Conservation (phyloP, 352 stramenopile genomes). For the Phytophthora chlamydospora region DNA sequence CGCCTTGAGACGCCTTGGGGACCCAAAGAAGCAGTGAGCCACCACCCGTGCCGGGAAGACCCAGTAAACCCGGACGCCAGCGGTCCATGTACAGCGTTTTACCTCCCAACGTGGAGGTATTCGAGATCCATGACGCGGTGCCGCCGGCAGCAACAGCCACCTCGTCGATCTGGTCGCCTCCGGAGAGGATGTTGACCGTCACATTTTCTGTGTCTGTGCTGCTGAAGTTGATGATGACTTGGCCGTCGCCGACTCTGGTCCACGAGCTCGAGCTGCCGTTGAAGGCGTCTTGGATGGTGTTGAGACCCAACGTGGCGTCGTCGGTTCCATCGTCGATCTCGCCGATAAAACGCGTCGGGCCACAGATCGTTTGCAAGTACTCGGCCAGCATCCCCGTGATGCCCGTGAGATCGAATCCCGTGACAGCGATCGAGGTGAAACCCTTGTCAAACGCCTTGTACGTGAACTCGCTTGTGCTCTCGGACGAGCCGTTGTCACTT, state of each 20-base stretch:
- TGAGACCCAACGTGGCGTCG: slow-evolving; percentile 48
- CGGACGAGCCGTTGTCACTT: slow-evolving; percentile 40
- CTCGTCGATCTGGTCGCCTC: slow-evolving; percentile 45
- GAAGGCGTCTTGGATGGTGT: slow-evolving; percentile 49
- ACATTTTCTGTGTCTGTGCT: slow-evolving; percentile 52
- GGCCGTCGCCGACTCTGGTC: slow-evolving; percentile 44
- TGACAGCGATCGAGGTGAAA: slow-evolving; percentile 51
- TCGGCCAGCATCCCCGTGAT: slow-evolving; percentile 49
- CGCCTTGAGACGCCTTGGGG: slow-evolving; percentile 43
- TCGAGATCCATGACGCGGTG: slow-evolving; percentile 42
- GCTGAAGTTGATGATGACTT: slow-evolving; percentile 46
- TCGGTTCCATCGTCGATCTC: slow-evolving; percentile 62
- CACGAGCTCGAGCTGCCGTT: slow-evolving; percentile 43
- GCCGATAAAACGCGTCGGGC: slow-evolving; percentile 56
- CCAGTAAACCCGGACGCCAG: slow-evolving; percentile 61
- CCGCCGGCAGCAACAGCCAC: slow-evolving; percentile 41
- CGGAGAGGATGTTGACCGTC: slow-evolving; percentile 54
- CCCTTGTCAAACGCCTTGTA: slow-evolving; percentile 47
- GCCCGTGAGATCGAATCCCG: slow-evolving; percentile 58
- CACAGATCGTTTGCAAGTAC: slow-evolving; percentile 66
- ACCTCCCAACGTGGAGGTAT: slow-evolving; percentile 38
- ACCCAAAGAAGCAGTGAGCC: slow-evolving; percentile 72
- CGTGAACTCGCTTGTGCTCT: slow-evolving; percentile 44
- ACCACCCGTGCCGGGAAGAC: slow-evolving; percentile 59
- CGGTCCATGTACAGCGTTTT: slow-evolving; percentile 80